Evolutionary conservation across 163 green algal species (phyloP), one percentile per base, ranked within the genome.

Genomic region (Scenedesmus sp.): DNA sequence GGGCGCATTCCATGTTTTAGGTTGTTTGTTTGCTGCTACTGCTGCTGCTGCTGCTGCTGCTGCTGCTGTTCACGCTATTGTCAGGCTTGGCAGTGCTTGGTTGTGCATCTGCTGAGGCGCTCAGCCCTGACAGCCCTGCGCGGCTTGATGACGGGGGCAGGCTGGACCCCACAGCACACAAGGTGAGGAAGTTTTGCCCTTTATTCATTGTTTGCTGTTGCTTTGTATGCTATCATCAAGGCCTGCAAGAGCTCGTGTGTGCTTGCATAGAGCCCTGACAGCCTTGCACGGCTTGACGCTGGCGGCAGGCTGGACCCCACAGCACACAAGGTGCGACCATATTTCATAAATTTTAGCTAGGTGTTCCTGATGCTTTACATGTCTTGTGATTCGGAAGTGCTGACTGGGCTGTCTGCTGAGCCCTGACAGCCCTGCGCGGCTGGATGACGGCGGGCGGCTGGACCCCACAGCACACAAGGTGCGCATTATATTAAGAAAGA

Each of bases 91-190:
- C 15, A 4, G 2, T 82, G n/a, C 1, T 23, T 56, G 13, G 86
- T 89, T 88, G 94, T 60, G 56, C 56, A 18, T 93, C 81, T 59
- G 94, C 95, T 15, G n/a, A n/a, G n/a, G n/a, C n/a, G n/a, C 94
- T 98, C 26, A 94, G 89, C 54, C 88, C 94, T 4, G 89, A 89
- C 62, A 89, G 84, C 73, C 34, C 73, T 52, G 67, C 86, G 9
- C 86, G 93, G 23, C 86, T 97, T 46, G 94, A 96, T 59, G 94
- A 96, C 62, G 91, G 77, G 12, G 55, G 66, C 4, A 91, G 93
- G 66, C 85, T 96, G 57, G 94, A 97, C 90, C 94, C 96, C 13
- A 87, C 91, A 2, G 92, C 96, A 6, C 93, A 97, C 84, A 87
- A 73, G 82, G 82, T 87, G 26, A 10, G 54, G 1, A 26, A 1